phyloP scores from a whole-genome alignment of 495 filamentous ascomycete genomes.

The Penicillium argentinense region DNA sequence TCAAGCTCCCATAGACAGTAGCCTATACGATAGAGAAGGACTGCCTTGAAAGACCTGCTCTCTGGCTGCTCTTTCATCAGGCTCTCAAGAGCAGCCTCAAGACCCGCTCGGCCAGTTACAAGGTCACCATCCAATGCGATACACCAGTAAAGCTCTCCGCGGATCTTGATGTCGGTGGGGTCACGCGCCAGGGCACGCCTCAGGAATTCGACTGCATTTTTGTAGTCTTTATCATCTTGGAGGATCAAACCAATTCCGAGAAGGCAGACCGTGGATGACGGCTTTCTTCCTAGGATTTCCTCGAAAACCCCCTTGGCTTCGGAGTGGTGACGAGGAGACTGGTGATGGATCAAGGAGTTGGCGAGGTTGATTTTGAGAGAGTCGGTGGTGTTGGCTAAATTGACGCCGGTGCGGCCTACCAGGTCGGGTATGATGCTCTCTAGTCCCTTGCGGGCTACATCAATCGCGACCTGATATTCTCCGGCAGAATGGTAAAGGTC shows the following conservation, averaged over 20 bases:
- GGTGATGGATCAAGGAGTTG: conserved; percentile 81
- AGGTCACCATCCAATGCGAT: conserved; percentile 80
- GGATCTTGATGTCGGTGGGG: conserved; percentile 68
- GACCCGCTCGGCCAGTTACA: conserved; percentile 57
- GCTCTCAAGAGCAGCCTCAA: conserved; percentile 66
- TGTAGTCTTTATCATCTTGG: conserved; percentile 87
- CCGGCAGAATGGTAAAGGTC: conserved; percentile 82
- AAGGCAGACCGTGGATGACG: conserved; percentile 72
- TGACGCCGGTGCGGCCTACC: conserved; percentile 61
- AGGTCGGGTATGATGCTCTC: conserved; percentile 58
- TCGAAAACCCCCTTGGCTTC: conserved; percentile 86
- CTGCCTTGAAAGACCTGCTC: conserved; percentile 71
- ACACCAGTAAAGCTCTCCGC: conserved; percentile 85
- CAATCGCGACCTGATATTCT: conserved; percentile 82
- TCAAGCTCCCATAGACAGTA: conserved; percentile 86
- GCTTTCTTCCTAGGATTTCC: conserved; percentile 67
- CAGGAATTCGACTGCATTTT: conserved; percentile 74
- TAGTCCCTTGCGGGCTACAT: conserved; percentile 71
- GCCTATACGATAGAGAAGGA: conserved; percentile 85
- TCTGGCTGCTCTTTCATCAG: conserved; percentile 53
- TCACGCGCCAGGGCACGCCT: conserved; percentile 70
- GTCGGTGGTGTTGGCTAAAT: conserved; percentile 66
- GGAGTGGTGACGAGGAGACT: conserved; percentile 82
- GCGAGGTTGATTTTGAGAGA: conserved; percentile 73
- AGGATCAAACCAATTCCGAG: conserved; percentile 89